Conservation (phyloP, 306 rosid genomes). For the Oemleria cerasiformis region DNA sequence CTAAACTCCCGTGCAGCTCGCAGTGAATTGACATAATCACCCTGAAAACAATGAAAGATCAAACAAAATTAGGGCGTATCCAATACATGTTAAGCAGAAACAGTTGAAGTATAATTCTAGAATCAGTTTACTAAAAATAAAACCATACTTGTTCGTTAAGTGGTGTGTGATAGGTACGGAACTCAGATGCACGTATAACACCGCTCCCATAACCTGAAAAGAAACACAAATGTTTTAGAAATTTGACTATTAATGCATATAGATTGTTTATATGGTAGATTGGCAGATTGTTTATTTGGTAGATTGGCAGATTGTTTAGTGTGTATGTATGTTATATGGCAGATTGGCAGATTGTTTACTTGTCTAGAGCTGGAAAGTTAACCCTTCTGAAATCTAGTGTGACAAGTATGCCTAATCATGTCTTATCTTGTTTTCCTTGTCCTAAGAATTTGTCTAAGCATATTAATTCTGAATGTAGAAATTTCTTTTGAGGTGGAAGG, state of each 20-base stretch:
- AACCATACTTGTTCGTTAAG: constrained; percentile 72
- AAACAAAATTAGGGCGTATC: constrained; percentile 12
- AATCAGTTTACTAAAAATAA: constrained; percentile 17
- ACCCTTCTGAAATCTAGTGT: too few species aligned
- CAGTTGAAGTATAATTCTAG: constrained; percentile 19
- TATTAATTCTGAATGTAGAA: too few species aligned
- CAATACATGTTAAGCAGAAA: constrained; percentile 15
- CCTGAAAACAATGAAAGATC: constrained; percentile 49
- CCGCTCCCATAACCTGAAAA: constrained; percentile 75
- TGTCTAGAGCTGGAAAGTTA: too few species aligned
- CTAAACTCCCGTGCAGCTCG: constrained; percentile 86
- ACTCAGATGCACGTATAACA: constrained; percentile 82
- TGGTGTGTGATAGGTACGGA: constrained; percentile 97
- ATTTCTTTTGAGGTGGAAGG: too few species aligned
- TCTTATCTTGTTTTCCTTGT: too few species aligned
- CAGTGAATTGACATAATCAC: constrained; percentile 81
- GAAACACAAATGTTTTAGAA: constrained; percentile 19
- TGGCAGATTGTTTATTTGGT: too few species aligned
- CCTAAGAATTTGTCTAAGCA: too few species aligned
- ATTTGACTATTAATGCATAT: constrained; percentile 15
- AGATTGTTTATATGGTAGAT: too few species aligned
- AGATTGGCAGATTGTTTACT: too few species aligned
- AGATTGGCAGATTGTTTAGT: too few species aligned
- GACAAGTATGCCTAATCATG: too few species aligned
- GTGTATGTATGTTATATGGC: too few species aligned